Base-by-base conservation (phyloP, 169 alveolate genomes). In the Plasmodium yoelii region DNA sequence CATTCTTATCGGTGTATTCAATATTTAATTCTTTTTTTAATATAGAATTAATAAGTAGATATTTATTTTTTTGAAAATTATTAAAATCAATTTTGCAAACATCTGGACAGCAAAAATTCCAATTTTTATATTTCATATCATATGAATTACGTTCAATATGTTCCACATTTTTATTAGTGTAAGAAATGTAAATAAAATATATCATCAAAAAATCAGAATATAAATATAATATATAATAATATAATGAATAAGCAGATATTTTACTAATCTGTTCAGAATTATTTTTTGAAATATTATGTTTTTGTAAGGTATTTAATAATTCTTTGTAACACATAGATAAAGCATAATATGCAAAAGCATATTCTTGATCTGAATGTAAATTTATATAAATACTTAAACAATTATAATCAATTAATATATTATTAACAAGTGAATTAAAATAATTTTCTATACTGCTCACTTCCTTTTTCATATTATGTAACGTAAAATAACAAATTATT, bases 291-390 rank as follows among this genome's bases (percentile, higher is more conserved):
- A 34, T 5, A 34, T 34, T 34, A 8, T 72, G 53, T 18, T 53
- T 60, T 34, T 69, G 74, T 39, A 86, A 51, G 28, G 39, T 68
- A 42, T 19, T 39, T 49, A 87, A 57, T 64, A 86, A 59, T 69
- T 86, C 87, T 28, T 86, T 68, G 22, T 42, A 86, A 61, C 87
- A 86, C 22, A 86, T 10, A n/a, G 91, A 86, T 68, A 69, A 44
- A 15, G 47, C 91, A 72, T 86, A 86, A 59, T 86, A 86, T n/a
- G 91, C 69, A 60, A 70, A 71, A 28, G 87, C 70, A 22, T 71
- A 86, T 53, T 86, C 91, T 51, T 71, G 91, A 42, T 47, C 80
- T 28, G 91, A 44, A 24, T 28, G 74, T 18, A 86, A 69, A 59
- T 59, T 70, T 57, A 64, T 86, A 70, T 59, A 70, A 19, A 86